phyloP scores from a whole-genome alignment of 2,329 filamentous ascomycete genomes.

The Furcasterigmium furcatum region DNA sequence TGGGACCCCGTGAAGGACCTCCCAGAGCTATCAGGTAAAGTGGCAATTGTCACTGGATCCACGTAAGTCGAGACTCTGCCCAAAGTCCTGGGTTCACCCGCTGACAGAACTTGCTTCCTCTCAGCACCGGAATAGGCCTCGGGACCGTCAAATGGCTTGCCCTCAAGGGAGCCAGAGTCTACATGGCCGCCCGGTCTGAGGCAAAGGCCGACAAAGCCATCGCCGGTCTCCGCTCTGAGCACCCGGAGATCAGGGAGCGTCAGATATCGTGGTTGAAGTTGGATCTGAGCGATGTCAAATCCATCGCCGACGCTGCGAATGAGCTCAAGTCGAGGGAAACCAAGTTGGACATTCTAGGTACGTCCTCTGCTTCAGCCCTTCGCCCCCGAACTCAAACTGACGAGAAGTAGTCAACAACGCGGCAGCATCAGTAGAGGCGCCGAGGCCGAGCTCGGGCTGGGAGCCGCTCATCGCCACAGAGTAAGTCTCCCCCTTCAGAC shows the following conservation, averaged over 20 bases:
- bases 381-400: not conserved
- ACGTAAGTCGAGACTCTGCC: slow-evolving; percentile 9
- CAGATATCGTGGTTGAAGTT: slow-evolving; percentile 16
- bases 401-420: slow-evolving; percentile 18
- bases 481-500: slow-evolving; percentile 7
- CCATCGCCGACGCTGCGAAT: slow-evolving; percentile 10
- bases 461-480: slow-evolving; percentile 16
- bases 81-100: no score
- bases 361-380: not conserved
- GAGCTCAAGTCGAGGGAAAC: slow-evolving; percentile 13
- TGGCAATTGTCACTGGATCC: slow-evolving; percentile 19
- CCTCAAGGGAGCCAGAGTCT: slow-evolving; percentile 20
- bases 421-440: slow-evolving; percentile 1
- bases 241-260: slow-evolving; percentile 5
- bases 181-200: slow-evolving; percentile 16
- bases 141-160: slow-evolving; percentile 17
- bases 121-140: slow-evolving; percentile 17
- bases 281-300: slow-evolving; percentile 15
- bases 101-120: not conserved
- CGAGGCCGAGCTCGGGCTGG: slow-evolving; percentile 12
- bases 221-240: slow-evolving; percentile 2
- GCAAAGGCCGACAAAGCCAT: slow-evolving; percentile 5
- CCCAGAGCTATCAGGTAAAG: slow-evolving; percentile 14
- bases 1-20: slow-evolving; percentile 7
- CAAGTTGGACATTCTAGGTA: slow-evolving; percentile 19